These are phyloP conservation scores for Trebouxiophyceae sp. DNA, from an alignment of 163 green algal genomes.

Conservation along the genomic window DNA sequence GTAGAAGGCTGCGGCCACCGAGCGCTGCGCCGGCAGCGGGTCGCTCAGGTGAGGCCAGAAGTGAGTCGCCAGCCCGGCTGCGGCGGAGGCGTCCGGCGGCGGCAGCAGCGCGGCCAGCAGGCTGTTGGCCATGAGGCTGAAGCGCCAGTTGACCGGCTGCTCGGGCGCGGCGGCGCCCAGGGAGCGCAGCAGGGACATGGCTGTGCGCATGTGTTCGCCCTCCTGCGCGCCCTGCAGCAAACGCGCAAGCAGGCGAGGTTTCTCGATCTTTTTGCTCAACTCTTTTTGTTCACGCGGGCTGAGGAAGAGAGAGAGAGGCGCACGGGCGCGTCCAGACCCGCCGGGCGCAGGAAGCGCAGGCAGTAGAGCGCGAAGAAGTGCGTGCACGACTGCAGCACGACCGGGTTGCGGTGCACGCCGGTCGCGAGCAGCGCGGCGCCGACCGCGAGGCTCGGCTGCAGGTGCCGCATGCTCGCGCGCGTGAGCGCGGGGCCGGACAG, in stretches of 20 bases:
- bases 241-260: not conserved
- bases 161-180: not conserved
- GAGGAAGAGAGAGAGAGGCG: not conserved
- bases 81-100: not conserved
- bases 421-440: slow-evolving; percentile 28
- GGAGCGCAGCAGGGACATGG: slow-evolving; percentile 18
- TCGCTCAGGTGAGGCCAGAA: not conserved
- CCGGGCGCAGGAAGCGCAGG: slow-evolving; percentile 32
- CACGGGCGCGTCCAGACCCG: slow-evolving; percentile 10
- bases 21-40: not conserved
- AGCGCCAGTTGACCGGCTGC: slow-evolving; percentile 39
- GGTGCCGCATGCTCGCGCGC: slow-evolving; percentile 22
- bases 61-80: not conserved
- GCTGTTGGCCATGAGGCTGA: slow-evolving; percentile 25
- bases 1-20: not conserved
- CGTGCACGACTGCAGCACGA: slow-evolving; percentile 25
- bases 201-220: not conserved
- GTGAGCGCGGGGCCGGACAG: slow-evolving; percentile 27
- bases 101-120: slow-evolving; percentile 26
- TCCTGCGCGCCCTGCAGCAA: slow-evolving; percentile 5
- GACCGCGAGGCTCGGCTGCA: slow-evolving; percentile 7
- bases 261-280: too few relatives aligned
- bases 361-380: slow-evolving; percentile 23
- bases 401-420: slow-evolving; percentile 21
- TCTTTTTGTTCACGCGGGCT: too few relatives aligned